Evolutionary conservation across 73 alveolate species (phyloP).

Genomic region (Paramecium pentaurelia): DNA sequence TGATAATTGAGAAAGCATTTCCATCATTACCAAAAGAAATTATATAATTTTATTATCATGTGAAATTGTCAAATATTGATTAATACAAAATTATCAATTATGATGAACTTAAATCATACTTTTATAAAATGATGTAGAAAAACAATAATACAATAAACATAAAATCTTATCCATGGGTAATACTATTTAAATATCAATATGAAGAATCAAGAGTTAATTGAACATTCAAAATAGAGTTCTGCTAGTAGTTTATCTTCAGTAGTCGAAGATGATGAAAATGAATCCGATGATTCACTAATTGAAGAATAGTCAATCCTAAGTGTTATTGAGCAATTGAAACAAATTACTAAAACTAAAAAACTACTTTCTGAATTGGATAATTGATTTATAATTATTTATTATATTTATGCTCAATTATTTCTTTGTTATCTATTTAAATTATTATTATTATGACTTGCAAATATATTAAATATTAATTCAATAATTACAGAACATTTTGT

Average conservation of each 20-base stretch:
- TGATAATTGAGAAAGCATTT: neutral
- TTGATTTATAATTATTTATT: neutral
- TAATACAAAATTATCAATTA: neutral
- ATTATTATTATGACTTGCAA: too few relatives aligned
- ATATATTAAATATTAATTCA: too few relatives aligned
- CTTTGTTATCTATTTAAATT: too few relatives aligned
- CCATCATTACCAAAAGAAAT: slow-evolving; percentile 1
- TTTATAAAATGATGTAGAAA: neutral
- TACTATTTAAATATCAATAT: neutral
- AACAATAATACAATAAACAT: neutral
- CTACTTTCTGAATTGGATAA: slow-evolving; percentile 1
- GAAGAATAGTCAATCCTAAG: neutral
- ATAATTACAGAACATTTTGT: too few relatives aligned
- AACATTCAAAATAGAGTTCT: neutral
- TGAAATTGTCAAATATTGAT: neutral
- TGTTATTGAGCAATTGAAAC: neutral
- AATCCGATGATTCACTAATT: neutral
- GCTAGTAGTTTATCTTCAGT: neutral
- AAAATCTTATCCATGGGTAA: slow-evolving; percentile 26
- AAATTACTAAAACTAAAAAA: neutral
- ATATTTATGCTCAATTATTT: neutral
- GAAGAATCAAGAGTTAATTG: neutral
- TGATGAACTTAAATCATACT: neutral
- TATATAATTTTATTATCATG: neutral
- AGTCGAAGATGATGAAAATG: neutral